Evolutionary conservation across 2,329 filamentous ascomycete genomes (phyloP), one percentile per base, ranked within the genome.

Genomic region (Dactylellina parvicollis): DNA sequence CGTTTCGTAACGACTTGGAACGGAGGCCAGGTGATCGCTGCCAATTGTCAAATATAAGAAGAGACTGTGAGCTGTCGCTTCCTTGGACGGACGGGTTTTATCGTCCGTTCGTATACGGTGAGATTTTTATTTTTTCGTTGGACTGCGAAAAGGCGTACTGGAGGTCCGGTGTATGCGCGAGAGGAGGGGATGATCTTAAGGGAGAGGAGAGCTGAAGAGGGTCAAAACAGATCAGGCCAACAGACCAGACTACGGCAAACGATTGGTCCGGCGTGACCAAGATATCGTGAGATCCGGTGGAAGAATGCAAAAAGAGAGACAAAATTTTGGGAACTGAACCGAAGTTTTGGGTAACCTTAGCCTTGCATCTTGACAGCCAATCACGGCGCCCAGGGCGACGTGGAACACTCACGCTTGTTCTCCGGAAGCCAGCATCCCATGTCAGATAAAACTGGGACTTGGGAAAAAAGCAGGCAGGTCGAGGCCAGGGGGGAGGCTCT

Each of bases 271-370:
- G 56, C 52, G 38, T 30, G 57, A 50, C 67, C 46, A 59, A 57
- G 52, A 67, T 57, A 72, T 72, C 67, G 57, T 72, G 67, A 72
- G 67, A 72, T 72, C 59, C 57, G 34, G 57, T 46, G 69, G 52
- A 73, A 73, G 54, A 73, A 64, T 55, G 60, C 69, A 60, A 66
- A 66, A 67, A 56, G 66, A 73, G 60, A 73, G 60, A 73, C 60
- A 73, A 66, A n/a, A 60, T 59, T 61, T 66, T 73, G 60, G 60
- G 50, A 47, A 20, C 30, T 47, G 69, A 66, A 66, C 69, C 69
- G 55, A 60, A 66, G 60, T 73, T 66, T 65, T 66, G 69, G 62
- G 69, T 73, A 73, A 46, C 54, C 61, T 54, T 65, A 73, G 46
- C 52, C 57, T 56, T 57, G 56, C 36, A 62, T 49, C 38, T 20